These are phyloP conservation scores for Chrysoporthe cubensis DNA, from an alignment of 2,329 filamentous ascomycete genomes.

Conservation along the genomic window DNA sequence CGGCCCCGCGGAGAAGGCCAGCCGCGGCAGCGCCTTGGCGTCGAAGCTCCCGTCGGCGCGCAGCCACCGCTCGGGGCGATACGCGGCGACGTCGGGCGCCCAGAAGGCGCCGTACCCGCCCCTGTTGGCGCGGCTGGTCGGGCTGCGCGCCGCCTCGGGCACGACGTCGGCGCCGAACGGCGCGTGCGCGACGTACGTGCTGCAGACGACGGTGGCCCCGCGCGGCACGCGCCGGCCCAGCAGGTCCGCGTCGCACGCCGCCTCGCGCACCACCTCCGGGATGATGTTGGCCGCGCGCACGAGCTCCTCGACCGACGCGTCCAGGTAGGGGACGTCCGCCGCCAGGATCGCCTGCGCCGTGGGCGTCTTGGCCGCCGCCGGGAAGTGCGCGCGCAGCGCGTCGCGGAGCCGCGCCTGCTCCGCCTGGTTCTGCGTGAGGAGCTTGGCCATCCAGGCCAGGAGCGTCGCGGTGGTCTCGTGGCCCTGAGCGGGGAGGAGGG, in stretches of 20 bases:
- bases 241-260: conserved; percentile 21
- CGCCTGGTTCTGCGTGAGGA: conserved; percentile 16
- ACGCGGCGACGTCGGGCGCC: conserved; percentile 18
- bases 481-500: neutral
- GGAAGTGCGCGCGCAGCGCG: conserved; percentile 18
- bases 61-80: conserved; percentile 23
- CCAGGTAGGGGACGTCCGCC: conserved; percentile 25
- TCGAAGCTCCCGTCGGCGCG: conserved; percentile 20
- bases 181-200: conserved; percentile 21
- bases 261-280: conserved; percentile 20
- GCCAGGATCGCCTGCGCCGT: conserved; percentile 16
- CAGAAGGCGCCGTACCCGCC: conserved; percentile 15
- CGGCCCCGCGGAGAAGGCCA: conserved; percentile 17
- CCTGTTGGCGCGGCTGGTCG: conserved; percentile 14
- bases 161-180: conserved; percentile 19
- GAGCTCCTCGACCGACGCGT: conserved; percentile 26
- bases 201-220: conserved; percentile 22
- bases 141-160: conserved; percentile 15
- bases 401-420: conserved; percentile 20
- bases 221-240: conserved; percentile 18
- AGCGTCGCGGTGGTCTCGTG: conserved; percentile 26
- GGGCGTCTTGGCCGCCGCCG: conserved; percentile 5
- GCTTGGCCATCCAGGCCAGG: conserved; percentile 26
- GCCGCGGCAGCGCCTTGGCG: conserved; percentile 18
- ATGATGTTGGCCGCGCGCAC: conserved; percentile 23